Conservation (phyloP, 2,329 filamentous ascomycete species). For the Fusarium beomiforme region DNA sequence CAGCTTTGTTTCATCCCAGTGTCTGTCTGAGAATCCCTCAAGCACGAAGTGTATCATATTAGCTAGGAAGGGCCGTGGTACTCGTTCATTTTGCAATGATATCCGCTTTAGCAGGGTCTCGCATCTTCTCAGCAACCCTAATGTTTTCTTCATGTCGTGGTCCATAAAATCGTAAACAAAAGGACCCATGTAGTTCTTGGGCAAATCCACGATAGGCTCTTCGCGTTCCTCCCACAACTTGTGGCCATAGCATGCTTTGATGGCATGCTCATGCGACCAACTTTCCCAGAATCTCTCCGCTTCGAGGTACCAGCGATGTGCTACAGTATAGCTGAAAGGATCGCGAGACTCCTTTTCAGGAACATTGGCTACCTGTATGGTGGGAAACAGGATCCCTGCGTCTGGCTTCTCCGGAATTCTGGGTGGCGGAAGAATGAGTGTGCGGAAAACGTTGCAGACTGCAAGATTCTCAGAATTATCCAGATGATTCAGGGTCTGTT, state of each 20-base stretch:
- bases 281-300: conserved; percentile 34
- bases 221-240: conserved; percentile 1
- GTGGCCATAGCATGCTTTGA: conserved; percentile 30
- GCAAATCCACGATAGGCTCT: conserved; percentile 37
- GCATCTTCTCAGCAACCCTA: conserved; percentile 21
- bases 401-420: conserved; percentile 22
- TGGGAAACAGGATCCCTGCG: conserved; percentile 37
- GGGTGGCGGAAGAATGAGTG: conserved; percentile 49
- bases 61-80: conserved; percentile 31
- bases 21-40: conserved; percentile 12
- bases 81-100: conserved; percentile 17
- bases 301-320: conserved; percentile 33
- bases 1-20: background rate
- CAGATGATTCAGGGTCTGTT: conserved; percentile 54
- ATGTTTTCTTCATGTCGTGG: conserved; percentile 36
- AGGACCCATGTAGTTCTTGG: conserved; percentile 40
- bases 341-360: conserved; percentile 41
- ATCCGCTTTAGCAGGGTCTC: conserved; percentile 10
- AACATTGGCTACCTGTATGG: conserved; percentile 29
- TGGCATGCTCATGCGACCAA: conserved; percentile 20
- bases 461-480: conserved; percentile 50
- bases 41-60: conserved; percentile 8
- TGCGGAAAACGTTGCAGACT: conserved; percentile 50
- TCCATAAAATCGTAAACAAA: conserved; percentile 34
- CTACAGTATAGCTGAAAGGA: conserved; percentile 43